phyloP scores from a whole-genome alignment of 371 early-diverging fungal genomes.

The Lichtheimia hyalospora region DNA sequence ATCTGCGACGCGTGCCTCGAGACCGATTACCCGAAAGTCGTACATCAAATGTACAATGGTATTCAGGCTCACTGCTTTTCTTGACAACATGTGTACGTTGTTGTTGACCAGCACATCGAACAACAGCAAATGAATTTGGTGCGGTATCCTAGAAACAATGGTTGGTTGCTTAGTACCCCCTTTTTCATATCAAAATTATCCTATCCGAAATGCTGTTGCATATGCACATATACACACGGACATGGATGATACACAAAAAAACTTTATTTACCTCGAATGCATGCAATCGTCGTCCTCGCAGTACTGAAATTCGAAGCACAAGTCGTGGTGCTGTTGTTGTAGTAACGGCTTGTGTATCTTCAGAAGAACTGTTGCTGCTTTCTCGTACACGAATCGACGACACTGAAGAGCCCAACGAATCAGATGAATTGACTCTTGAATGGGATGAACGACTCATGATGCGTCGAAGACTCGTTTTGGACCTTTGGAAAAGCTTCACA shows the following conservation, averaged over 20 bases:
- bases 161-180: neutral
- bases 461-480: neutral
- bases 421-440: neutral
- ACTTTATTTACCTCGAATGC: constrained; percentile 9
- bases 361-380: constrained; percentile 1
- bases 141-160: constrained; percentile 15
- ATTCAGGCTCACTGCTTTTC: constrained; percentile 38
- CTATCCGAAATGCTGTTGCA: neutral
- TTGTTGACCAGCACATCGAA: constrained; percentile 39
- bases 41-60: constrained; percentile 44
- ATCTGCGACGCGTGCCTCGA: constrained; percentile 18
- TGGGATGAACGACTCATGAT: constrained; percentile 2
- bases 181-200: neutral
- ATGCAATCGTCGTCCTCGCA: constrained; percentile 28
- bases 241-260: neutral
- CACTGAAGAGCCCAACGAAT: neutral
- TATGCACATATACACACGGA: neutral
- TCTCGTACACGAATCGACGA: neutral
- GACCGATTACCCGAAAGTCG: constrained; percentile 25
- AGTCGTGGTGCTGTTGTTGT: constrained; percentile 10
- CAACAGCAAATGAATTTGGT: constrained; percentile 36
- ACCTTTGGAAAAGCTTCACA: constrained; percentile 9
- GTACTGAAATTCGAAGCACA: constrained; percentile 29
- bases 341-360: neutral
- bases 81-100: constrained; percentile 43